Evolutionary conservation across 208 protist genomes (phyloP), one percentile per base, ranked within the genome.

Genomic region (Porcisia hertigi): DNA sequence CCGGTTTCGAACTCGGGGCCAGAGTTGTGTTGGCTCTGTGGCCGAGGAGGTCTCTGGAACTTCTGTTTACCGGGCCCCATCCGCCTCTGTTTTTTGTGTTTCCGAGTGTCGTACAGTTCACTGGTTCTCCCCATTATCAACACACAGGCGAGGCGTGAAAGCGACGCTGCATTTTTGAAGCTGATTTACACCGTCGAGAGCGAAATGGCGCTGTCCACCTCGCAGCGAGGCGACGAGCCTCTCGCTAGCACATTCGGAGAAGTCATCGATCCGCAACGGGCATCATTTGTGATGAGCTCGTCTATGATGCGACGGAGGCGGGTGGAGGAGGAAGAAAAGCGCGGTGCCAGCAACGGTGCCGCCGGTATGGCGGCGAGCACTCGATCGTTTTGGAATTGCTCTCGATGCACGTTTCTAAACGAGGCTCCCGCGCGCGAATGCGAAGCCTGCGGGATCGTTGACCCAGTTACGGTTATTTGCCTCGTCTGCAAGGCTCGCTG

Each of bases 21-120:
- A 2, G 73, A 63, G 5, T 25, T 76, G 70, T 95, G 91, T 73
- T 95, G 91, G 91, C 80, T 95, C 16, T 95, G 91, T 69, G 81
- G 75, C 30, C 52, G 54, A 18, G 69, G 76, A 36, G 73, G 82
- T 20, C 71, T 73, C 12, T 78, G 82, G 54, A 84, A 81, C 6
- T 92, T 93, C 54, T 81, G 74, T 34, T 71, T 87, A 36, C 66
- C 79, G 41, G 83, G 88, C 12, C 71, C 72, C 7, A 92, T 79
- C 55, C 65, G 67, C 20, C 84, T 96, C 34, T 96, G 92, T 73
- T 94, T 94, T 55, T 57, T 59, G 11, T 96, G 92, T 76, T 88
- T 93, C 74, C 92, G 88, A 18, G 81, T 76, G 30, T 85, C 85
- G 6, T 90, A 92, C 69, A 65, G 85, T 9, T 72, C 73, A 25